Percentiles rank a stretch among this genome's conserved stretches.
These are phyloP conservation scores for Penicillium brasilianum DNA, from an alignment of 2,329 filamentous ascomycete species.

Conservation along the genomic window DNA sequence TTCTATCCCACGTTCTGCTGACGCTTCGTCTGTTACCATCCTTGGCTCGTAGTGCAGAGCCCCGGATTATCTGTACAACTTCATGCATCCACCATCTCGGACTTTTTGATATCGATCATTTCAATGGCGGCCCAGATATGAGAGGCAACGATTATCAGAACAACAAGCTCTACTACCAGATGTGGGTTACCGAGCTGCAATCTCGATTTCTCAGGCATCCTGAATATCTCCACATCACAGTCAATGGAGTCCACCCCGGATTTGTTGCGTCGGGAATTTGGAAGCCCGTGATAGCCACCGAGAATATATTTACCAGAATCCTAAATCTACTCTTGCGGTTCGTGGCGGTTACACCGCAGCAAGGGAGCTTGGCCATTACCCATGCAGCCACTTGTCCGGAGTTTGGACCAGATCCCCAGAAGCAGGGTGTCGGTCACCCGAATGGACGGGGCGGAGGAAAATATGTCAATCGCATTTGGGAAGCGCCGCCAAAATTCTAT, in stretches of 20 bases:
- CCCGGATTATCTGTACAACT: constrained; percentile 24
- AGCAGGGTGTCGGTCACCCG: constrained; percentile 1
- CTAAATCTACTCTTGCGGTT: constrained; percentile 7
- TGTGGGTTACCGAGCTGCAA: constrained; percentile 26
- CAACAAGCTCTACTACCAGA: constrained; percentile 25
- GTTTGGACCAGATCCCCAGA: constrained; percentile 10
- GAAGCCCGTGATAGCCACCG: background rate
- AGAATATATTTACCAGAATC: background rate
- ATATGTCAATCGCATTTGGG: constrained; percentile 21
- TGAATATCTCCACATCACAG: constrained; percentile 22
- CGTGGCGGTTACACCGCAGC: constrained; percentile 18
- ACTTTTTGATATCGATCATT: constrained; percentile 18
- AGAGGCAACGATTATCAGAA: constrained; percentile 19
- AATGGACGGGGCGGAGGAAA: constrained; percentile 11
- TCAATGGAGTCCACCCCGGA: constrained; percentile 25
- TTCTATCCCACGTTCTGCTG: constrained; percentile 23
- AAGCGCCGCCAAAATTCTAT: constrained; percentile 4
- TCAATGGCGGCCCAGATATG: constrained; percentile 9
- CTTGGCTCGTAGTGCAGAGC: constrained; percentile 18
- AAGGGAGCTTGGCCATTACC: constrained; percentile 20
- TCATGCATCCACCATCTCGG: constrained; percentile 23
- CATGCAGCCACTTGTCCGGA: constrained; percentile 13
- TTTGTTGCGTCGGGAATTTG: constrained; percentile 26
- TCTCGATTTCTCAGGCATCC: constrained; percentile 17
- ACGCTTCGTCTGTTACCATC: constrained; percentile 25